Conservation (phyloP, 371 early-diverging fungal genomes). For the Encephalitozoon intestinalis region DNA sequence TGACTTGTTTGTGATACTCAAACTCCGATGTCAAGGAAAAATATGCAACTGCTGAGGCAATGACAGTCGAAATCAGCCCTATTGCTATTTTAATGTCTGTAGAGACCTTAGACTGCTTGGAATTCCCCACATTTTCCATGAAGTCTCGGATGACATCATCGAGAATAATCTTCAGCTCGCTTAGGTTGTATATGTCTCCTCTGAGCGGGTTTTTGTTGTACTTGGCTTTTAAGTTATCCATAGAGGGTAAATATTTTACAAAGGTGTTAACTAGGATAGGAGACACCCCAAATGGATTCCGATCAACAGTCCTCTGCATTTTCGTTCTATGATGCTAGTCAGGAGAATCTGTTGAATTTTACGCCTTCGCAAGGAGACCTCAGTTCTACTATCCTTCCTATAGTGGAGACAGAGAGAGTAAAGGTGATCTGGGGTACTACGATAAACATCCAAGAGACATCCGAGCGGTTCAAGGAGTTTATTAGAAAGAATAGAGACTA, state of each 20-base stretch:
- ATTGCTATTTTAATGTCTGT: slow-evolving; percentile 34
- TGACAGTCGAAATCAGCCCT: slow-evolving; percentile 35
- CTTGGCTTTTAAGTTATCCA: slow-evolving; percentile 37
- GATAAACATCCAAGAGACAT: slow-evolving; percentile 79
- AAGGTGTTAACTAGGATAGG: background rate
- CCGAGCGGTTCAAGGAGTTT: slow-evolving; percentile 76
- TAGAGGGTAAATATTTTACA: slow-evolving; percentile 7
- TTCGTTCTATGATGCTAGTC: slow-evolving; percentile 60
- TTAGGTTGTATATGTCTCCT: slow-evolving; percentile 40
- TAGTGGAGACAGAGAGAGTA: slow-evolving; percentile 53
- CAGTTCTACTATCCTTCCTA: slow-evolving; percentile 40
- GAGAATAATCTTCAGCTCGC: slow-evolving; percentile 39
- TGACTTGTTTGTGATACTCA: slow-evolving; percentile 20
- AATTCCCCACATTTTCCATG: slow-evolving; percentile 10
- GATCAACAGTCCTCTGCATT: slow-evolving; percentile 53
- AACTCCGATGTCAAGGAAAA: slow-evolving; percentile 38
- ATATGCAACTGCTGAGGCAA: slow-evolving; percentile 8
- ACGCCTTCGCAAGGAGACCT: slow-evolving; percentile 48
- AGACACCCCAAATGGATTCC: slow-evolving; percentile 29
- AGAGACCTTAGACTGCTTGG: slow-evolving; percentile 4
- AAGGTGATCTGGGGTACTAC: slow-evolving; percentile 90
- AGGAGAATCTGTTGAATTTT: slow-evolving; percentile 35
- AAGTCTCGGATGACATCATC: slow-evolving; percentile 47
- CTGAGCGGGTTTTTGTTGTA: slow-evolving; percentile 41
- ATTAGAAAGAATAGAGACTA: slow-evolving; percentile 62